Conservation (phyloP, 1,284 basidiomycete species). For the Microbotryum intermedium region DNA sequence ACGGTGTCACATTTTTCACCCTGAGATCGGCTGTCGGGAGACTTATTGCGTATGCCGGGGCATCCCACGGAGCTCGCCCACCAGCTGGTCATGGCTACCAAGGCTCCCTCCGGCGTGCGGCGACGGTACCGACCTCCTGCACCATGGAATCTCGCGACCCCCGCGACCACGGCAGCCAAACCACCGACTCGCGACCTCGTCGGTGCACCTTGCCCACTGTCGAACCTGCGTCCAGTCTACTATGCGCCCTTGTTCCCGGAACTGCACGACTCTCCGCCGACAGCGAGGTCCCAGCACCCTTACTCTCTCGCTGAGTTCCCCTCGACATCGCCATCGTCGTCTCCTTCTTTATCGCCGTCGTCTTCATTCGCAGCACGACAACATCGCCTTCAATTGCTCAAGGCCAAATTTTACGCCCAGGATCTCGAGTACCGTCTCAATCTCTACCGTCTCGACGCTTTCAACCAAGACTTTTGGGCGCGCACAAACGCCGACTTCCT, state of each 20-base stretch:
- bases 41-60: no score
- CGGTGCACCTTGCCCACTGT: slow-evolving; percentile 33
- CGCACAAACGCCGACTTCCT: slow-evolving; percentile 29
- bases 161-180: no score
- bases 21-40: no score
- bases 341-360: not conserved
- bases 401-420: slow-evolving; percentile 17
- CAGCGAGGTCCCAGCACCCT: slow-evolving; percentile 21
- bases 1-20: no score
- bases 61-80: no score
- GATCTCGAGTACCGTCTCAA: slow-evolving; percentile 34
- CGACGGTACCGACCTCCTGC: no score
- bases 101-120: no score
- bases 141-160: no score
- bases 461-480: slow-evolving; percentile 34
- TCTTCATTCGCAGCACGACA: not conserved
- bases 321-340: slow-evolving; percentile 2
- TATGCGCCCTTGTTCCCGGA: slow-evolving; percentile 31
- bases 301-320: slow-evolving; percentile 35
- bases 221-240: slow-evolving; percentile 34
- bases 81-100: no score
- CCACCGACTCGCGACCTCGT: slow-evolving; percentile 28
- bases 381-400: slow-evolving; percentile 2
- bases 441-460: slow-evolving; percentile 30
- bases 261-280: slow-evolving; percentile 1